Percentiles rank a stretch among this genome's conserved stretches.
These are phyloP conservation scores for Lotus japonicus DNA, from an alignment of 306 rosid species.

Conservation along the genomic window DNA sequence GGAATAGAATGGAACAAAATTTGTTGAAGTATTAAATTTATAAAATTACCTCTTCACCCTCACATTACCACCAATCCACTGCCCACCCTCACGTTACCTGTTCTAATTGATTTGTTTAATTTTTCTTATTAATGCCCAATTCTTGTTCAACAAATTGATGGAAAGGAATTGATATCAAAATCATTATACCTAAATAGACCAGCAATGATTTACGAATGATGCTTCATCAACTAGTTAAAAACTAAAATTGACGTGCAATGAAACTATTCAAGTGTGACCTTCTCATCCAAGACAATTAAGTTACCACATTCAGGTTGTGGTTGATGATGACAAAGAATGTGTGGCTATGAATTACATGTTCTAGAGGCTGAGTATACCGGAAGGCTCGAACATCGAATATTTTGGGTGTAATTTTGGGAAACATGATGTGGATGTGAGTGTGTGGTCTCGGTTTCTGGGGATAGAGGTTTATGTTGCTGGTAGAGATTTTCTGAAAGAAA, in stretches of 20 bases:
- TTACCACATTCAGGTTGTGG: background rate
- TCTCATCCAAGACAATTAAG: slow-evolving; percentile 17
- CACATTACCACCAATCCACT: no score
- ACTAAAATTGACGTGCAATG: background rate
- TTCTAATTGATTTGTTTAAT: no score
- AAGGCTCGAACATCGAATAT: slow-evolving; percentile 41
- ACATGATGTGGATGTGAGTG: slow-evolving; percentile 7
- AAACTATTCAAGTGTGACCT: background rate
- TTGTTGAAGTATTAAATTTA: no score
- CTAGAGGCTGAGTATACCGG: slow-evolving; percentile 68
- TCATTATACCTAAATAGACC: no score
- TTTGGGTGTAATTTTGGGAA: slow-evolving; percentile 64
- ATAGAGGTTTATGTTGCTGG: slow-evolving; percentile 72
- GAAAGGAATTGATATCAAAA: no score
- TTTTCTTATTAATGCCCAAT: no score
- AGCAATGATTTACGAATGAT: no score
- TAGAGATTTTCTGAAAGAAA: slow-evolving; percentile 64
- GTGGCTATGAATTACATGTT: slow-evolving; percentile 36
- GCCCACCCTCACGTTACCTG: no score
- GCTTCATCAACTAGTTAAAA: no score
- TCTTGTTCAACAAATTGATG: no score
- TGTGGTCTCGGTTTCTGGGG: slow-evolving; percentile 51
- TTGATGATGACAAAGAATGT: slow-evolving; percentile 5
- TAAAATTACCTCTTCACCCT: no score
- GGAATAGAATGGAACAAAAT: no score